Conservation (phyloP, 345 rosid genomes). For the Brassica cretica region DNA sequence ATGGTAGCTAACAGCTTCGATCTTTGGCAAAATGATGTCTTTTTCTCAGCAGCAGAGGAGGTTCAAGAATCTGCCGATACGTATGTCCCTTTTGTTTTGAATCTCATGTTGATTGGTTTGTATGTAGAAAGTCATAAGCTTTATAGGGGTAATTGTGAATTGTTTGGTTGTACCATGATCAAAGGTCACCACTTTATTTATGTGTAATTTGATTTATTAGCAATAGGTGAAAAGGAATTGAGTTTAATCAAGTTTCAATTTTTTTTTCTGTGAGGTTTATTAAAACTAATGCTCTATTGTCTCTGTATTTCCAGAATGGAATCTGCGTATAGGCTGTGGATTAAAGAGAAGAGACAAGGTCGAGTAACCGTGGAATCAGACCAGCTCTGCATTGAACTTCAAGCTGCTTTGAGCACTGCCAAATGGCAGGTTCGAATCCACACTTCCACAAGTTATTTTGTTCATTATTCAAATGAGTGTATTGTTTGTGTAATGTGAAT, state of each 20-base stretch:
- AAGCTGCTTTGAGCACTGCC: conserved; percentile 80
- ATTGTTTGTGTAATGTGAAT: conserved; percentile 23
- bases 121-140: background rate
- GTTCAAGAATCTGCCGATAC: conserved; percentile 86
- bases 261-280: background rate
- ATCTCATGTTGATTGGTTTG: background rate
- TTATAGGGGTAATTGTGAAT: background rate
- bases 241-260: background rate
- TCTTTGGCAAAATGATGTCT: conserved; percentile 80
- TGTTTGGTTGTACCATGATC: conserved; percentile 2
- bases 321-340: conserved; percentile 74
- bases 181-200: background rate
- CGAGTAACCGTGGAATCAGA: conserved; percentile 42
- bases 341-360: conserved; percentile 55
- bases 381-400: conserved; percentile 67
- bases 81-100: conserved; percentile 40
- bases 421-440: conserved; percentile 78
- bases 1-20: conserved; percentile 83
- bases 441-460: background rate
- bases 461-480: background rate
- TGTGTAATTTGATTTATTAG: background rate
- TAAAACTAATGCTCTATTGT: background rate
- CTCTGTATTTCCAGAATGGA: conserved; percentile 62
- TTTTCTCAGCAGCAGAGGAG: conserved; percentile 91
- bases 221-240: conserved; percentile 8